Evolutionary conservation across 176 grass and related monocot species (phyloP), one percentile per base, ranked within the genome.

Genomic region (Oryza nivara): DNA sequence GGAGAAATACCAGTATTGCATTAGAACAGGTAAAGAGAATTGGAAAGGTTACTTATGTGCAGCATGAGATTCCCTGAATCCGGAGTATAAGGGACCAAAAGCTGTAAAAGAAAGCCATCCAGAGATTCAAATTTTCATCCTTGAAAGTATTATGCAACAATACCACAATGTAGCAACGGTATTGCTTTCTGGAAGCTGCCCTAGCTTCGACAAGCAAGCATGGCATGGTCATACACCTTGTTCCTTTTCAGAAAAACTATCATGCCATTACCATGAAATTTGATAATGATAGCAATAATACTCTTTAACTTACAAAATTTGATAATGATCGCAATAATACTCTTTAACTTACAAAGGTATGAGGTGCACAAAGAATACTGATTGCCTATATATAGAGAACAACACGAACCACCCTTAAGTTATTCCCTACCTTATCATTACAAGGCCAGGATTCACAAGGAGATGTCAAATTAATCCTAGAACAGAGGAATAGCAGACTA

Each of bases 381-480:
- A 65, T 76, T 79, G 9, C 75, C 64, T 47, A 49, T 49, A 49
- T 49, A 17, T 17, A 78, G 38, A 78, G 38, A 61, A 51, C 38
- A 87, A 48, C 43, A 83, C 69, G 40, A 25, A 51, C 80, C 73
- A 82, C 28, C 49, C 38, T 82, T 88, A 71, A 14, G 41, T 82
- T 82, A 77, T 82, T 82, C 79, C 86, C 65, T 77, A 64, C 86
- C 64, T 87, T 76, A 76, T 65, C 15, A 68, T 45, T 71, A 35
- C 52, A 79, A 51, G 20, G 75, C 7, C 11, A 70, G 52, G 75
- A 56, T 79, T 76, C 41, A 86, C 40, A 23, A 86, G 26, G 32
- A 28, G 9, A 70, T 78, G 43, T 26, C 41, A 49, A 66, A 79
- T 65, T 38, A 65, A 66, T 67, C 71, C 76, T 65, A 38, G 8